A percentile compares a stretch with the other conserved stretches of the same genome.
phyloP scores from a whole-genome alignment of 2,329 filamentous ascomycete genomes.

The Lachnellula hyalina region DNA sequence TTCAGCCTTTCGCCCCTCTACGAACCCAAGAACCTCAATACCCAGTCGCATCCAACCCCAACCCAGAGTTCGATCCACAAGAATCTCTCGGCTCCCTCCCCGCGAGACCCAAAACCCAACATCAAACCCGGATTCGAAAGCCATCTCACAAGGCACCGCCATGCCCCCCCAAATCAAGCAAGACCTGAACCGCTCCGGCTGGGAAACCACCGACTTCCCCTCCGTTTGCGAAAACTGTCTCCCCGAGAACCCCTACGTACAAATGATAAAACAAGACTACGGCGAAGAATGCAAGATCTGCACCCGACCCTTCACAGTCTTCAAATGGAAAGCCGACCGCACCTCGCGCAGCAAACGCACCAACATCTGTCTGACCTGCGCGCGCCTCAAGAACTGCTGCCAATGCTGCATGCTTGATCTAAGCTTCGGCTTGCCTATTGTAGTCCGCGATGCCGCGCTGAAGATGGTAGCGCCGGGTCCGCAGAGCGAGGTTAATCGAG shows the following conservation, averaged over 20 bases:
- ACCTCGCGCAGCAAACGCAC: slow-evolving; percentile 89
- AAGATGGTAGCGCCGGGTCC: slow-evolving; percentile 97
- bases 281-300: slow-evolving; percentile 71
- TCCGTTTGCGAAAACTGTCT: slow-evolving; percentile 89
- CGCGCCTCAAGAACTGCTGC: slow-evolving; percentile 96
- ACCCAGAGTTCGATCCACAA: no score
- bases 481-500: slow-evolving; percentile 85
- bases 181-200: slow-evolving; percentile 89
- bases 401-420: slow-evolving; percentile 98
- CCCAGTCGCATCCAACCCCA: no score
- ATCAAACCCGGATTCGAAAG: background rate
- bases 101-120: background rate
- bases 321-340: slow-evolving; percentile 89
- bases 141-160: slow-evolving; percentile 7
- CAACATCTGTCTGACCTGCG: slow-evolving; percentile 94
- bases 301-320: slow-evolving; percentile 92
- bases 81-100: no score
- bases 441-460: slow-evolving; percentile 88
- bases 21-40: no score
- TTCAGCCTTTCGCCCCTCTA: slow-evolving; percentile 2
- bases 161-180: slow-evolving; percentile 95
- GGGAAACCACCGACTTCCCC: slow-evolving; percentile 89
- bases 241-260: slow-evolving; percentile 94
- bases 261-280: slow-evolving; percentile 98
- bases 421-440: slow-evolving; percentile 90